These are phyloP conservation scores for Oxytropis ochrocephala DNA, from an alignment of 306 rosid genomes.

Conservation along the genomic window DNA sequence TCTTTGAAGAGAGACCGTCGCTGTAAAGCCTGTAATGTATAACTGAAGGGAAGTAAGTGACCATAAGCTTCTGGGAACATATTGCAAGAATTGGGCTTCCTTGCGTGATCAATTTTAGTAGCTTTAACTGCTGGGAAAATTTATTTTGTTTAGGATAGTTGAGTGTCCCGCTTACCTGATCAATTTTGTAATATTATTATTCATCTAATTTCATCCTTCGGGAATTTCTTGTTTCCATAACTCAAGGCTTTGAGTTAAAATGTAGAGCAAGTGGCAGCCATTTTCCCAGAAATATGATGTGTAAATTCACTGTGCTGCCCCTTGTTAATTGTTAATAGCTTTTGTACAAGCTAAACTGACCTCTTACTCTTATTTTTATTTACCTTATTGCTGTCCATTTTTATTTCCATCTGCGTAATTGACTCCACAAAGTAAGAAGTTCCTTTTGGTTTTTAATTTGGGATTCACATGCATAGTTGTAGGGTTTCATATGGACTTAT, in stretches of 20 bases:
- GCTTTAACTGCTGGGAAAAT: constrained; percentile 37
- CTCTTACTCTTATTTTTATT: background rate
- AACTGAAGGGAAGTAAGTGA: constrained; percentile 30
- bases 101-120: constrained; percentile 32
- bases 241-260: constrained; percentile 29
- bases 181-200: constrained; percentile 60
- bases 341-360: constrained; percentile 29
- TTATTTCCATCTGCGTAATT: background rate
- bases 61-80: constrained; percentile 27
- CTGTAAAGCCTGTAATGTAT: background rate
- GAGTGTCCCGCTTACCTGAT: constrained; percentile 38
- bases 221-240: constrained; percentile 25
- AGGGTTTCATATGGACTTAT: too few species aligned
- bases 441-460: background rate
- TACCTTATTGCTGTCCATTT: background rate
- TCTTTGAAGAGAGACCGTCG: constrained; percentile 10
- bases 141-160: constrained; percentile 39
- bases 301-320: constrained; percentile 32
- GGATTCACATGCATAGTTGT: background rate
- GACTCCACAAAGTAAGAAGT: background rate
- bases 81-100: constrained; percentile 29
- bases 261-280: constrained; percentile 35
- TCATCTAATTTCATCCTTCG: constrained; percentile 35
- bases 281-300: constrained; percentile 26
- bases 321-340: constrained; percentile 32